Evolutionary conservation across 805 yeast species (phyloP).

Genomic region (Candida odintsovae): DNA sequence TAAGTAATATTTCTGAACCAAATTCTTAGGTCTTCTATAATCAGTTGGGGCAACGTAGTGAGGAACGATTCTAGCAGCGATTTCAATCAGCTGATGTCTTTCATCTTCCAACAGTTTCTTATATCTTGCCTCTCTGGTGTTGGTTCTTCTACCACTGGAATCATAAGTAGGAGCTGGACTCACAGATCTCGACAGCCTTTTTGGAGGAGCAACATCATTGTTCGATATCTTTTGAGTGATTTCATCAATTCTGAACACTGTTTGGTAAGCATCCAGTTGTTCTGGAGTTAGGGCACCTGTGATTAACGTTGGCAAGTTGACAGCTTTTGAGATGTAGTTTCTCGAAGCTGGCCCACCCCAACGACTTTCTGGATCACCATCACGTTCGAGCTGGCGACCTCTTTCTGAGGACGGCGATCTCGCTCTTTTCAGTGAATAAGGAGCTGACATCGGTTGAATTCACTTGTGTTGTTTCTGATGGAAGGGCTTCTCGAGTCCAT

Average conservation of each 20-base stretch:
- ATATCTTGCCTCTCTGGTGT: constrained; percentile 72
- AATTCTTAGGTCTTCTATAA: constrained; percentile 64
- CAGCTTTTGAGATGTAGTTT: constrained; percentile 10
- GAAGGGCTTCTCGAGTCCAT: background rate
- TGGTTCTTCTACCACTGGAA: constrained; percentile 71
- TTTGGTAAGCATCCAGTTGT: constrained; percentile 71
- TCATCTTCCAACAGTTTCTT: constrained; percentile 65
- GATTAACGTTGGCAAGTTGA: constrained; percentile 35
- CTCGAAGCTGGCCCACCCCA: constrained; percentile 14
- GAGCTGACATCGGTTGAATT: background rate
- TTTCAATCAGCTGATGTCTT: constrained; percentile 71
- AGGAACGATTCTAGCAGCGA: constrained; percentile 67
- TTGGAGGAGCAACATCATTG: constrained; percentile 44
- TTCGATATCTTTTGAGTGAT: constrained; percentile 54
- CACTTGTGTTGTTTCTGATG: background rate
- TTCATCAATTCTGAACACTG: constrained; percentile 72
- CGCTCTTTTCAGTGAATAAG: background rate
- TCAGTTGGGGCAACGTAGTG: constrained; percentile 75
- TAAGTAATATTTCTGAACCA: constrained; percentile 75
- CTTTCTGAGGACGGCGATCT: background rate
- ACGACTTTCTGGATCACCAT: constrained; percentile 1
- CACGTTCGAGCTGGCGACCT: constrained; percentile 9
- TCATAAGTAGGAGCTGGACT: constrained; percentile 95
- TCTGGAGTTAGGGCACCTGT: constrained; percentile 58
- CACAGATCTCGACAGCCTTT: constrained; percentile 52